These are phyloP conservation scores for Nicotiana paniculata DNA, from an alignment of 257 asterid species.

Conservation along the genomic window DNA sequence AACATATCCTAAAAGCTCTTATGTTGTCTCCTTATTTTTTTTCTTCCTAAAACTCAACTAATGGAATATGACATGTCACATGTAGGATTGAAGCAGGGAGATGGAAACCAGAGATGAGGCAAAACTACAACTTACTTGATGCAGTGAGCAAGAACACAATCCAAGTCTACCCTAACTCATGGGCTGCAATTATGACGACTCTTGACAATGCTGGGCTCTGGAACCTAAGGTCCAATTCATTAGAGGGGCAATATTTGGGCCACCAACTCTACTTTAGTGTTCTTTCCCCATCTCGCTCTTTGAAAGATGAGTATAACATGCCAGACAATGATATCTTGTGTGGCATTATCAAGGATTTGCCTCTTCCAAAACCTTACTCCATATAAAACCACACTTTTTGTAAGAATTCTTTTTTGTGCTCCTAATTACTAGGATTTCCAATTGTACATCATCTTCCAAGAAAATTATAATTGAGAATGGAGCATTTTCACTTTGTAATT, in stretches of 20 bases:
- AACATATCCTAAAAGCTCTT: background rate
- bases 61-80: background rate
- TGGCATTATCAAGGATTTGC: background rate
- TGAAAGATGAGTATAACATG: conserved; percentile 5
- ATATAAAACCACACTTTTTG: background rate
- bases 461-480: too few species aligned
- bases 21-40: background rate
- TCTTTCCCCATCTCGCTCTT: background rate
- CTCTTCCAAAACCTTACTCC: background rate
- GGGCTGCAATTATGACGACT: conserved; percentile 4
- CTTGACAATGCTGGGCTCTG: conserved; percentile 7
- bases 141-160: background rate
- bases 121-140: conserved; percentile 9
- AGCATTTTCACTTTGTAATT: too few species aligned
- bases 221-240: background rate
- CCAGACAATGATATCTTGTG: background rate
- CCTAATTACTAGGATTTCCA: too few species aligned
- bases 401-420: too few species aligned
- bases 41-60: background rate
- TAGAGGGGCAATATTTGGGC: conserved; percentile 1
- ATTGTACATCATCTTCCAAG: too few species aligned
- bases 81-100: background rate
- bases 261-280: conserved; percentile 5
- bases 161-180: conserved; percentile 5
- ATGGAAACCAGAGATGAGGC: conserved; percentile 3